Evolutionary conservation across 192 early-diverging fungal species (phyloP), one percentile per base, ranked within the genome.

Genomic region (Diversispora epigaea): DNA sequence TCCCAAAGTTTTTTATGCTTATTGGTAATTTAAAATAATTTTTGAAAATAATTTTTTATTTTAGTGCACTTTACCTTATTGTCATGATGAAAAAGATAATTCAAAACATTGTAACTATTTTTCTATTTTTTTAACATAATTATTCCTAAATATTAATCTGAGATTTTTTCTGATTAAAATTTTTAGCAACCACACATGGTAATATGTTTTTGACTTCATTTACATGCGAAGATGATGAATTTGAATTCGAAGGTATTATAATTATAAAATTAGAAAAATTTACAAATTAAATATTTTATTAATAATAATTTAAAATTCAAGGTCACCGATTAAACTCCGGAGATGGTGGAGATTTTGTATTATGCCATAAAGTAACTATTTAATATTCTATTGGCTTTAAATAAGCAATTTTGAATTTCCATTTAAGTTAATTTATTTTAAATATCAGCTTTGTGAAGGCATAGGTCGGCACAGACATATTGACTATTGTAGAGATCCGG

Each of bases 391-490:
- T 3, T 6, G 9, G 10, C 19, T 9, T 11, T 71, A 3, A 2
- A 9, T 15, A 17, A 41, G 32, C 41, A 12, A 55, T 14, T 39
- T 41, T 17, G 39, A 9, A 5, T 19, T 64, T 3, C 7, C 3
- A n/a, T 17, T 15, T 44, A 43, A 0, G 1, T 17, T 44, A 6
- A 8, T 1, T 12, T 44, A 44, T 64, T 19, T n/a, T 9, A 14
- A 6, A 41, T 41, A n/a, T n/a, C 50, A 69, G 72, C 15, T 44
- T 19, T 75, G 73, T 15, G 47, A 66, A 65, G 46, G 55, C n/a
- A 17, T 44, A 49, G 76, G 49, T 10, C 41, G 68, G 7, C 76
- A 77, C 54, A 44, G 68, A 10, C 76, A 77, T 73, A 72, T 77
- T 5, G 76, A 77, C 62, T 77, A 73, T 50, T 77, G 76, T 17